phyloP scores from a whole-genome alignment of 164 flowering plant species.

The Stephania cephalantha region DNA sequence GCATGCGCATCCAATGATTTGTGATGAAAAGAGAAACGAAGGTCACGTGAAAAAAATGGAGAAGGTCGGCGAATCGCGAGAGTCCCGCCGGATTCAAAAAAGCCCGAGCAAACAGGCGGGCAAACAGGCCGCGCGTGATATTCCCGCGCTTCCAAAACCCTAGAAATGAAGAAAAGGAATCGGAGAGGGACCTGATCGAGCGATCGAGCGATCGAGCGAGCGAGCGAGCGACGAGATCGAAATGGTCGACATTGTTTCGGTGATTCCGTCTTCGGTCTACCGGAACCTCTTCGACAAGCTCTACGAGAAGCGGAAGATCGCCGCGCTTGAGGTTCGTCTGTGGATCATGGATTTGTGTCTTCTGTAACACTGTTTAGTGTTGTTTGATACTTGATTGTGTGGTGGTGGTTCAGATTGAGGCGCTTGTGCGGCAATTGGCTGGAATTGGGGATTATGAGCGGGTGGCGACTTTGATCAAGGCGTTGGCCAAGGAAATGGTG shows the following conservation, averaged over 20 bases:
- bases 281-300: conserved; percentile 89
- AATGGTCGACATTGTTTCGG: conserved; percentile 62
- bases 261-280: conserved; percentile 63
- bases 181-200: conserved; percentile 16
- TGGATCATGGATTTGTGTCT: background rate
- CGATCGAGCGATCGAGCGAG: background rate
- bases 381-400: background rate
- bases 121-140: too few species aligned
- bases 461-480: conserved; percentile 70
- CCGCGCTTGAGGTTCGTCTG: conserved; percentile 68
- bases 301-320: conserved; percentile 95
- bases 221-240: background rate
- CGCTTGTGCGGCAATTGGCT: conserved; percentile 77
- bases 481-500: conserved; percentile 68
- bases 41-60: too few species aligned
- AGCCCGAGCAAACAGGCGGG: too few species aligned
- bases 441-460: conserved; percentile 70
- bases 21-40: too few species aligned
- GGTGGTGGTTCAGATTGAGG: conserved; percentile 58
- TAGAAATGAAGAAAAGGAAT: conserved; percentile 23
- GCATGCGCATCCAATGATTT: too few species aligned
- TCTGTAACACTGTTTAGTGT: background rate
- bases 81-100: too few species aligned
- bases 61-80: too few species aligned
- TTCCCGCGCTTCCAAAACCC: conserved; percentile 1